Base-by-base conservation (phyloP, 2,329 filamentous ascomycete species). In the Corinectria fuckeliana region DNA sequence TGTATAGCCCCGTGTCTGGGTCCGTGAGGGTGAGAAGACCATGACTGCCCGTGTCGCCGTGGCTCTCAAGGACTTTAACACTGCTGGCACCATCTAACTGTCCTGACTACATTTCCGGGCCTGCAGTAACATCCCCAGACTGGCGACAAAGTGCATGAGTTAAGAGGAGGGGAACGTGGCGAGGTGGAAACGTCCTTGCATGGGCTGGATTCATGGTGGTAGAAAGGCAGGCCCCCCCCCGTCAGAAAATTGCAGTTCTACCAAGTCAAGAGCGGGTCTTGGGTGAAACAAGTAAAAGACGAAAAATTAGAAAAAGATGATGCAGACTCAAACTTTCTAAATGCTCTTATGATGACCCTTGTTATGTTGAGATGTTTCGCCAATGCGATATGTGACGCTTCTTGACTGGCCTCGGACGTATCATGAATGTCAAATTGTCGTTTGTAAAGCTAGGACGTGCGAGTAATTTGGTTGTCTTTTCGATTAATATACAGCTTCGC, bases 21-120 rank as follows among this genome's bases (percentile, higher is more conserved):
- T 97, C 64, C 91, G 93, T 62, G 91, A 93, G 84, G 95, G 94
- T 74, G 95, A 99, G 88, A 96, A 97, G 89, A 93, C 90, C 75
- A 99, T 98, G 95, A 86, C 84, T 75, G 81, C 83, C 72, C 91
- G 95, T 80, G 87, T 97, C 67, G 76, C 86, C 70, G 87, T 89
- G 77, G 94, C 91, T 61, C 88, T 99, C 65, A 83, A 89, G 73
- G 94, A 98, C 84, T 99, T 99, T 87, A 93, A 95, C 84, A 71
- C 70, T 55, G 70, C 72, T 53, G 69, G 69, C 56, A 71, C 76
- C 65, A 55, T 78, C 49, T 78, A 76, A 71, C 57, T 38, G 52
- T 59, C 51, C n/a, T 14, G 28, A 61, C 11, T 54, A 49, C 48
- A 42, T 39, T 47, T 28, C 36, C 48, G 41, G 57, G 32, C 32